Conservation (phyloP, 1,139 yeast species). For the Taphrina confusa region DNA sequence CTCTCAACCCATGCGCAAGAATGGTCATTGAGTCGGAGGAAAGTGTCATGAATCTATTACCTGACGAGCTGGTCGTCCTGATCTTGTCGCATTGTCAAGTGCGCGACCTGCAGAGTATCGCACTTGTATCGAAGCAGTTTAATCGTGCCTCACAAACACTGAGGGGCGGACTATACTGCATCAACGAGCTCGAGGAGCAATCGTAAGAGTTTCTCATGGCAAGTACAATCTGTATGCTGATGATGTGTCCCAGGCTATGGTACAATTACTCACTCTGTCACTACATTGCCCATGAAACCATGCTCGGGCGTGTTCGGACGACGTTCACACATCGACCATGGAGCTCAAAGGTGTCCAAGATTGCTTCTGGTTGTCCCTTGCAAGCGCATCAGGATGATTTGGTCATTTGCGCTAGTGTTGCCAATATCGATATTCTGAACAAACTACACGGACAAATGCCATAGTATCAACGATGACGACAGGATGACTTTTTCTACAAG, state of each 20-base stretch:
- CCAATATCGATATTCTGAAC: conserved; percentile 6
- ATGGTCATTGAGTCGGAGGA: too few relatives aligned
- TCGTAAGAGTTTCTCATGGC: conserved; percentile 1
- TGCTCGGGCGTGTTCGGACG: conserved; percentile 24
- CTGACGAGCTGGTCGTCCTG: conserved; percentile 13
- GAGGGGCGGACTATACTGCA: conserved; percentile 25
- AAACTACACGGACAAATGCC: not conserved
- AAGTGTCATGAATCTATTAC: conserved; percentile 12
- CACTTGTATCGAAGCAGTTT: conserved; percentile 4
- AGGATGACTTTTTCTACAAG: too few relatives aligned
- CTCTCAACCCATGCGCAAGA: too few relatives aligned
- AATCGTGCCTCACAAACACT: not conserved
- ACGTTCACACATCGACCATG: conserved; percentile 24
- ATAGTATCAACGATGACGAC: too few relatives aligned
- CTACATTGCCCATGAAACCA: conserved; percentile 16
- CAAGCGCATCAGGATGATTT: conserved; percentile 2
- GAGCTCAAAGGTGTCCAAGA: conserved; percentile 1
- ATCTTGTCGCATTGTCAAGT: conserved; percentile 10
- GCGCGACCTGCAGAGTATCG: conserved; percentile 10
- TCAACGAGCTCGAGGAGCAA: conserved; percentile 32
- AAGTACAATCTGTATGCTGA: not conserved
- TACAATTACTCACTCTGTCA: conserved; percentile 23
- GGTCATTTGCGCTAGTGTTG: conserved; percentile 10
- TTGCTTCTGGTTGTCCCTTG: conserved; percentile 22
- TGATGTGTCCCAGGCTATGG: not conserved